Evolutionary conservation across 129 eudicot genomes (phyloP).

Genomic region (Helichrysum umbraculigerum): DNA sequence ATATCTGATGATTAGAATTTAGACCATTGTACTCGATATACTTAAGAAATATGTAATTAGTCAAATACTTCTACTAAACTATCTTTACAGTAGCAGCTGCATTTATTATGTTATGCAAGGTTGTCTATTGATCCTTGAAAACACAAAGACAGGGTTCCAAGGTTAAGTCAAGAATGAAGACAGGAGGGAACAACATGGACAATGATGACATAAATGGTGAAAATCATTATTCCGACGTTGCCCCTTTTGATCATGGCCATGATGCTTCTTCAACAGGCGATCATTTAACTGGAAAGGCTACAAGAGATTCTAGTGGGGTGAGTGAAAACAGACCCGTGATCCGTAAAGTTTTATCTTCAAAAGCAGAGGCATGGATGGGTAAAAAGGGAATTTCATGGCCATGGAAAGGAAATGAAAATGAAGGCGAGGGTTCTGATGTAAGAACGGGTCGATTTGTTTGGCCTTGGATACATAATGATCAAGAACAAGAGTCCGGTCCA

Average conservation of each 20-base stretch:
- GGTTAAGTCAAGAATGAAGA: conserved; percentile 62
- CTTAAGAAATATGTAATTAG: too few species aligned
- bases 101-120: neutral
- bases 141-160: conserved; percentile 47
- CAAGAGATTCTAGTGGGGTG: conserved; percentile 16
- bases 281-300: conserved; percentile 16
- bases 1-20: too few species aligned
- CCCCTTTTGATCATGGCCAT: too few species aligned
- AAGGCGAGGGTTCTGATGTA: neutral
- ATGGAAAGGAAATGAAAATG: neutral
- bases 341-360: conserved; percentile 50
- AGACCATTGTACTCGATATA: too few species aligned
- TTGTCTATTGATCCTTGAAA: neutral
- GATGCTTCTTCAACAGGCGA: conserved; percentile 37
- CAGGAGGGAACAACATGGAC: conserved; percentile 29
- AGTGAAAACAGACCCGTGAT: conserved; percentile 54
- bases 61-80: too few species aligned
- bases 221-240: conserved; percentile 51
- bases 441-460: neutral
- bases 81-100: too few species aligned
- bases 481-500: neutral
- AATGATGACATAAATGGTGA: conserved; percentile 44
- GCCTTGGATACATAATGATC: conserved; percentile 17
- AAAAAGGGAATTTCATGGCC: conserved; percentile 31
- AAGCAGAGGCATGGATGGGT: conserved; percentile 71